Evolutionary conservation across 2,329 filamentous ascomycete genomes (phyloP).

Genomic region (Penicillium digitatum): DNA sequence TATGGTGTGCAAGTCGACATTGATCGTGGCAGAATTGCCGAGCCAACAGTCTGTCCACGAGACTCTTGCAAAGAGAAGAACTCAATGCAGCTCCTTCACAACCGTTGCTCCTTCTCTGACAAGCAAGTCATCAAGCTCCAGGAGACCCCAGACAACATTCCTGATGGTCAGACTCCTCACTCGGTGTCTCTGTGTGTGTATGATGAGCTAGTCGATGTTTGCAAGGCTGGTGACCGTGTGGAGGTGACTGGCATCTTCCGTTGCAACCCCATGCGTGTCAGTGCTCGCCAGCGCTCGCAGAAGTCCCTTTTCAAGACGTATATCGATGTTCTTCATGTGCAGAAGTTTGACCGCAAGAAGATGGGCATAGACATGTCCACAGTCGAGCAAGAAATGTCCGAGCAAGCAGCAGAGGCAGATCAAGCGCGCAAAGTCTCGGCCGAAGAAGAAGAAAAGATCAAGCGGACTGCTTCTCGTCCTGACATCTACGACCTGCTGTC

Average conservation of each 20-base stretch:
- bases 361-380: slow-evolving; percentile 89
- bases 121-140: slow-evolving; percentile 99
- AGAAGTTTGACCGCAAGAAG: slow-evolving; percentile 93
- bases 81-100: slow-evolving; percentile 98
- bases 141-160: slow-evolving; percentile 91
- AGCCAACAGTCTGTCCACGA: slow-evolving; percentile 86
- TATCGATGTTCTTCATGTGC: slow-evolving; percentile 89
- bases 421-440: slow-evolving; percentile 77
- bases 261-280: slow-evolving; percentile 87
- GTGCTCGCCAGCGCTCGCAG: slow-evolving; percentile 84
- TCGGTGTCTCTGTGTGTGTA: slow-evolving; percentile 95
- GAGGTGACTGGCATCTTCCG: slow-evolving; percentile 97
- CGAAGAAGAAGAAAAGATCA: slow-evolving; percentile 88
- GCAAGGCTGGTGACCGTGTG: slow-evolving; percentile 94
- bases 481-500: slow-evolving; percentile 93
- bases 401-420: slow-evolving; percentile 66
- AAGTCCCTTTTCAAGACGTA: slow-evolving; percentile 99
- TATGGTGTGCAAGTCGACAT: slow-evolving; percentile 87
- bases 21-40: slow-evolving; percentile 91
- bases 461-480: slow-evolving; percentile 68
- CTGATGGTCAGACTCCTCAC: slow-evolving; percentile 93
- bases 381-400: slow-evolving; percentile 75
- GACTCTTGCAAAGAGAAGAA: slow-evolving; percentile 77
- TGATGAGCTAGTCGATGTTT: slow-evolving; percentile 94
- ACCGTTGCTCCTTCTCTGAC: slow-evolving; percentile 88